phyloP scores from a whole-genome alignment of 2,329 filamentous ascomycete species.

The Didymella segeticola region DNA sequence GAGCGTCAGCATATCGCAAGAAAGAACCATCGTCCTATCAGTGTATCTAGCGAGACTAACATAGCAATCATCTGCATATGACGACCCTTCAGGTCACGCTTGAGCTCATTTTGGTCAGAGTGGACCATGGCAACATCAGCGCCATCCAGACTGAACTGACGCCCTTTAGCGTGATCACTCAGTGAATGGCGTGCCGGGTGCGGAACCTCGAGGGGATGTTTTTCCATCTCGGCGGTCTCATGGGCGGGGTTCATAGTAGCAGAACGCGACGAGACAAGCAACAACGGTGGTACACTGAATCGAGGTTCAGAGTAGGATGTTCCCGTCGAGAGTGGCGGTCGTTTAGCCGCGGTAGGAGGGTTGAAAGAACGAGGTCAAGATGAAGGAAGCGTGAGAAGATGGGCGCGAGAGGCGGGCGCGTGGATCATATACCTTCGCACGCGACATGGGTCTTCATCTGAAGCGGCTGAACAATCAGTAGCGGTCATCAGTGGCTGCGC shows the following conservation, averaged over 20 bases:
- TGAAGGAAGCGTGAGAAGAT: not conserved
- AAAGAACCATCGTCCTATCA: not conserved
- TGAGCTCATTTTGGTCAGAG: conserved; percentile 6
- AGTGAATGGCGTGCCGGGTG: conserved; percentile 1
- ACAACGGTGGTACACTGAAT: not conserved
- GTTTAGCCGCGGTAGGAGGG: not conserved
- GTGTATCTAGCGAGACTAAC: conserved; percentile 5
- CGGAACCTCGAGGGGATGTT: not conserved
- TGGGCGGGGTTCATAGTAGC: conserved; percentile 2
- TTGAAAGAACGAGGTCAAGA: not conserved
- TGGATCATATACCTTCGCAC: conserved; percentile 6
- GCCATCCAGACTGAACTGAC: conserved; percentile 2
- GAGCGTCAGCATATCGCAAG: not conserved
- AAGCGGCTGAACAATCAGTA: conserved; percentile 5
- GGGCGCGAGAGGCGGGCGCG: not conserved
- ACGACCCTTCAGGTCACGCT: conserved; percentile 53
- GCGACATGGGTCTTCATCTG: not conserved
- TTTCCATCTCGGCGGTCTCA: conserved; percentile 9
- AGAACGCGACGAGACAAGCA: not conserved
- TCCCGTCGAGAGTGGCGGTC: not conserved
- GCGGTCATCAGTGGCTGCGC: conserved; percentile 8
- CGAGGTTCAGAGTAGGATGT: not conserved
- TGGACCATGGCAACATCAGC: conserved; percentile 4
- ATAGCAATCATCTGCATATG: conserved; percentile 67
- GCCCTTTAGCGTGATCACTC: conserved; percentile 2